Evolutionary conservation across 306 rosid genomes (phyloP).

Genomic region (Biancaea sappan): DNA sequence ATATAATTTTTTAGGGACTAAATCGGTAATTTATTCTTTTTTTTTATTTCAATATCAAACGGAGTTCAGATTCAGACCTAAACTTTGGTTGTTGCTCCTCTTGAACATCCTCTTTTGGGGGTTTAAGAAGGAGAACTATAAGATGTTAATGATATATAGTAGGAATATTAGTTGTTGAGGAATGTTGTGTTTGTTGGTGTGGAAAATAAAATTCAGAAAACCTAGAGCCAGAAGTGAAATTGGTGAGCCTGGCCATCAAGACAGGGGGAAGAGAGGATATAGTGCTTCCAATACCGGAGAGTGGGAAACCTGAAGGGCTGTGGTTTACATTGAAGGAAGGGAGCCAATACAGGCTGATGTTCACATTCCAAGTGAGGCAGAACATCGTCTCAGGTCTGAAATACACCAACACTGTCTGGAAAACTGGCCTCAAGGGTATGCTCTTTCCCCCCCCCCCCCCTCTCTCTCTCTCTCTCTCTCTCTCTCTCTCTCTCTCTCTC

Average conservation of each 20-base stretch:
- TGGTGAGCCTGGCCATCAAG: conserved; percentile 77
- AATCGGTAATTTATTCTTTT: too few species aligned
- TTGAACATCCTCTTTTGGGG: neutral
- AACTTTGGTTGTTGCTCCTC: neutral
- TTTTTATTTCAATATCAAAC: neutral
- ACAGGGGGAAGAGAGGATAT: conserved; percentile 66
- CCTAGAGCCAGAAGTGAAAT: conserved; percentile 87
- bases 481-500: neutral
- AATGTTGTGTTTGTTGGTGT: too few species aligned
- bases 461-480: neutral
- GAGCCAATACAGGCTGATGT: conserved; percentile 69
- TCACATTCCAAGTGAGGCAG: conserved; percentile 75
- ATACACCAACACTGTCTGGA: conserved; percentile 88
- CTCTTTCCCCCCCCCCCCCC: too few species aligned
- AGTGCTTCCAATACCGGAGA: conserved; percentile 69
- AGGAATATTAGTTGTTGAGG: too few species aligned
- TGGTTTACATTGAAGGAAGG: conserved; percentile 99
- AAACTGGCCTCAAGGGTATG: conserved; percentile 79
- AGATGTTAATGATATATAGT: too few species aligned
- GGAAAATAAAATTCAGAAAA: conserved; percentile 66
- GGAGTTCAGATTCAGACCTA: neutral
- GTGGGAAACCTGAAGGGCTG: conserved; percentile 68
- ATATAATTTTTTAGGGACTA: too few species aligned
- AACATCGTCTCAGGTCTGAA: conserved; percentile 93
- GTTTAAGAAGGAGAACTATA: neutral